Evolutionary conservation across 106 monocot genomes (phyloP), one percentile per base, ranked within the genome.

Genomic region (Chionographis japonica): DNA sequence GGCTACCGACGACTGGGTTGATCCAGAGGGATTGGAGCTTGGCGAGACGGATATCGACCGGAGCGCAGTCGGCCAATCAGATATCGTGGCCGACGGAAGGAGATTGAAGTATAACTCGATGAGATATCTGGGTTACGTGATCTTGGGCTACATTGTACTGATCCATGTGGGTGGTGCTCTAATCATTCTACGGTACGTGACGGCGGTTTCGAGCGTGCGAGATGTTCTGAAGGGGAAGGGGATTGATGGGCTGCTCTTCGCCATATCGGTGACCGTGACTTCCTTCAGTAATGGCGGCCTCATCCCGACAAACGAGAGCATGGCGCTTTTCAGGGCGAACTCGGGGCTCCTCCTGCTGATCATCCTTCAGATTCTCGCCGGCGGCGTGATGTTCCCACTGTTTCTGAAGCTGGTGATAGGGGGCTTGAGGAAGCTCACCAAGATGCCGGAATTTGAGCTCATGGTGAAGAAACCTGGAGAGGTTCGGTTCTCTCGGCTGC

Each of bases 321-420:
- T 66, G 65, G 35, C 4, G 15, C 18, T 66, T 8, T 66, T 66
- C 50, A 66, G 50, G 3, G 18, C 2, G 18, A 66, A 66, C 51
- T 43, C 65, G 5, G 65, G 65, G 8, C n/a, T 66, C 4, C 65
- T 66, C 0, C 20, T 66, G 49, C 2, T 40, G 3, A 36, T 50
- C 16, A 51, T 17, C 13, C 19, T 5, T n/a, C 50, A 11, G 56
- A 37, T 68, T 10, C 68, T 41, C n/a, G 65, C 59, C 7, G 53
- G 40, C 60, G 12, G 20, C 37, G 54, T 51, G 6, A 46, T 17
- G 63, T 68, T 40, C 40, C 54, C 61, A 46, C 56, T 39, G 79
- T 61, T 53, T 67, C 62, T 19, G 60, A 74, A 59, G 46, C 17
- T 75, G 18, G 56, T 20, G 41, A 13, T 79, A 18, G 67, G 67